Evolutionary conservation across 441 rosid genomes (phyloP).

Genomic region (Croton laevigatus): DNA sequence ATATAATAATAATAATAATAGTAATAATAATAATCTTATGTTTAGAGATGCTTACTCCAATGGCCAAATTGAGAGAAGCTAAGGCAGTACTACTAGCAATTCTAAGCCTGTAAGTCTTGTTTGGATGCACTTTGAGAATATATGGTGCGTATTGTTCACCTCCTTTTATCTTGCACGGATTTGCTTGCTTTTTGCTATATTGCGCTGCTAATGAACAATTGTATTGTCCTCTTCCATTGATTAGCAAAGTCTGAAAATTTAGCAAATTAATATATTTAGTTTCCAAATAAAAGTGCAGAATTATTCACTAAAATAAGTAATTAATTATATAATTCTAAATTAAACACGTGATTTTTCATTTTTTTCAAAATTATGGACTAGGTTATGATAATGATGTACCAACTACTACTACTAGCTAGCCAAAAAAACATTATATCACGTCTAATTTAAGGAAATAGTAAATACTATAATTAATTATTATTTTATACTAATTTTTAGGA

Average conservation of each 20-base stretch:
- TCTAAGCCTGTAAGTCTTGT: constrained; percentile 62
- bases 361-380: no score
- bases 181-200: constrained; percentile 28
- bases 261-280: not conserved
- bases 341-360: no score
- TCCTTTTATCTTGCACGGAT: constrained; percentile 43
- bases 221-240: constrained; percentile 84
- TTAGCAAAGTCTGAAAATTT: constrained; percentile 45
- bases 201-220: constrained; percentile 64
- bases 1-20: no score
- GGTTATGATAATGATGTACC: no score
- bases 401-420: no score
- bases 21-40: no score
- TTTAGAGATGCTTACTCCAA: constrained; percentile 43
- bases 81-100: constrained; percentile 70
- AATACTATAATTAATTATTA: not conserved
- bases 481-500: not conserved
- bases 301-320: not conserved
- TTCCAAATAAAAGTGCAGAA: not conserved
- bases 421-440: no score
- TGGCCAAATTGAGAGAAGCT: constrained; percentile 69
- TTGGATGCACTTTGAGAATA: constrained; percentile 44
- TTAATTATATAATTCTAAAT: no score
- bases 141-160: constrained; percentile 62
- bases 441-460: no score